These are phyloP conservation scores for Starmerella sirachaensis DNA, from an alignment of 805 yeast species.

Conservation along the genomic window DNA sequence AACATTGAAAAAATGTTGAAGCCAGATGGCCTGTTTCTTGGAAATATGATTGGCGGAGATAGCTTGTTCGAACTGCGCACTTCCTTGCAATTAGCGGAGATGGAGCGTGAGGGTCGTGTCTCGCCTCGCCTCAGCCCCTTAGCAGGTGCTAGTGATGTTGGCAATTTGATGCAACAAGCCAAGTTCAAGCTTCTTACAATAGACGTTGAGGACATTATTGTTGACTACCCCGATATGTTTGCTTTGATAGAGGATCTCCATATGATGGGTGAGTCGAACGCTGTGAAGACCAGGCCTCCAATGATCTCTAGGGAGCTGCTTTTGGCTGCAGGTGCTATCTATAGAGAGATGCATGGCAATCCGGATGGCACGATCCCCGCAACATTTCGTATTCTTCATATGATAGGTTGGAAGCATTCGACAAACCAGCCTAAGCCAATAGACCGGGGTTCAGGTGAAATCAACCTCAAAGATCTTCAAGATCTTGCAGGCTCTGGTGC, in stretches of 20 bases:
- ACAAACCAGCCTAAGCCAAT: slow-evolving; percentile 60
- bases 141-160: slow-evolving; percentile 67
- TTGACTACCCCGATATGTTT: slow-evolving; percentile 61
- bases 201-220: slow-evolving; percentile 72
- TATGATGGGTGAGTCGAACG: slow-evolving; percentile 75
- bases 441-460: slow-evolving; percentile 57
- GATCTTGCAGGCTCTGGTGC: too few relatives aligned
- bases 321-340: slow-evolving; percentile 66
- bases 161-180: slow-evolving; percentile 57
- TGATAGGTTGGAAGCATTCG: slow-evolving; percentile 83
- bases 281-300: slow-evolving; percentile 34
- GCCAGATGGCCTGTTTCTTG: slow-evolving; percentile 76
- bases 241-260: slow-evolving; percentile 60
- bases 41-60: slow-evolving; percentile 73
- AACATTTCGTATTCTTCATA: slow-evolving; percentile 62
- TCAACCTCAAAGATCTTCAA: slow-evolving; percentile 49
- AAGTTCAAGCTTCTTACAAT: slow-evolving; percentile 71
- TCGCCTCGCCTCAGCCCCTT: slow-evolving; percentile 74
- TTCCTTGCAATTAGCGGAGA: slow-evolving; percentile 67
- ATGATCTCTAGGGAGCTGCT: slow-evolving; percentile 49
- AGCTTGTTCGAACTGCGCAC: slow-evolving; percentile 75
- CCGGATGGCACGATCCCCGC: slow-evolving; percentile 55
- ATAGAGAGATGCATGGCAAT: slow-evolving; percentile 58
- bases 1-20: slow-evolving; percentile 47
- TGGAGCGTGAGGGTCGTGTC: slow-evolving; percentile 67